A percentile compares a stretch with the other conserved stretches of the same genome.
Evolutionary conservation across 371 early-diverging fungal species (phyloP).

Genomic region (Basidiobolus meristosporus): DNA sequence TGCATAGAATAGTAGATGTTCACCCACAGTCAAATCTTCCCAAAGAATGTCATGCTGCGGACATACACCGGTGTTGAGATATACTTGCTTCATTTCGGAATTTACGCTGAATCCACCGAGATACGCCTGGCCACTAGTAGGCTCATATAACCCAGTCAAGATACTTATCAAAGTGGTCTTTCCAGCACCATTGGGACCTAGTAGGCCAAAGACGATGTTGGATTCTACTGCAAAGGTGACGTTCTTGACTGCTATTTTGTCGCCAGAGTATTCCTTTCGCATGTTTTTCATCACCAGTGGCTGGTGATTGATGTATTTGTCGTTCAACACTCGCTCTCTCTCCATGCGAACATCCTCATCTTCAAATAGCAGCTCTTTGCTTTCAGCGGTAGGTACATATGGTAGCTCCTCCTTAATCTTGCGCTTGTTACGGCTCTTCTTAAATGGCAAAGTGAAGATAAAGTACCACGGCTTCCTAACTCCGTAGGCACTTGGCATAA

Average conservation of each 20-base stretch:
- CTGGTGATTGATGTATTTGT: slow-evolving; percentile 10
- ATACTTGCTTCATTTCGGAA: slow-evolving; percentile 33
- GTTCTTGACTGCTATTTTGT: slow-evolving; percentile 32
- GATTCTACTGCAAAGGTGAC: slow-evolving; percentile 1
- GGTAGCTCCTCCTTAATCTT: slow-evolving; percentile 4
- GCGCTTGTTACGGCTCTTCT: slow-evolving; percentile 4
- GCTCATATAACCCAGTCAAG: slow-evolving; percentile 39
- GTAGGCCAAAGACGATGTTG: slow-evolving; percentile 1
- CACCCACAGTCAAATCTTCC: slow-evolving; percentile 50
- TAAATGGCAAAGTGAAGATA: slow-evolving; percentile 22
- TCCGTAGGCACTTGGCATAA: slow-evolving; percentile 37
- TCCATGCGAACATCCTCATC: slow-evolving; percentile 38
- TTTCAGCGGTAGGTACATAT: slow-evolving; percentile 2
- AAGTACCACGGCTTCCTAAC: slow-evolving; percentile 40
- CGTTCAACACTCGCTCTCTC: slow-evolving; percentile 17
- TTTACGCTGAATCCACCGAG: slow-evolving; percentile 35
- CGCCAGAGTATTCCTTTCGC: slow-evolving; percentile 31
- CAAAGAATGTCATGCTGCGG: slow-evolving; percentile 60
- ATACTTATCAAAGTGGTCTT: slow-evolving; percentile 48
- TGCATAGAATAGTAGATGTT: slow-evolving; percentile 54
- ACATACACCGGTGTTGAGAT: slow-evolving; percentile 43
- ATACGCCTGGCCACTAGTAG: slow-evolving; percentile 19
- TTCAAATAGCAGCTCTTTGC: slow-evolving; percentile 18
- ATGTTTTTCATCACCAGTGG: slow-evolving; percentile 35
- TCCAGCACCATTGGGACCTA: slow-evolving; percentile 35